These are phyloP conservation scores for Metarhizium brunneum DNA, from an alignment of 2,329 filamentous ascomycete species.

Conservation along the genomic window DNA sequence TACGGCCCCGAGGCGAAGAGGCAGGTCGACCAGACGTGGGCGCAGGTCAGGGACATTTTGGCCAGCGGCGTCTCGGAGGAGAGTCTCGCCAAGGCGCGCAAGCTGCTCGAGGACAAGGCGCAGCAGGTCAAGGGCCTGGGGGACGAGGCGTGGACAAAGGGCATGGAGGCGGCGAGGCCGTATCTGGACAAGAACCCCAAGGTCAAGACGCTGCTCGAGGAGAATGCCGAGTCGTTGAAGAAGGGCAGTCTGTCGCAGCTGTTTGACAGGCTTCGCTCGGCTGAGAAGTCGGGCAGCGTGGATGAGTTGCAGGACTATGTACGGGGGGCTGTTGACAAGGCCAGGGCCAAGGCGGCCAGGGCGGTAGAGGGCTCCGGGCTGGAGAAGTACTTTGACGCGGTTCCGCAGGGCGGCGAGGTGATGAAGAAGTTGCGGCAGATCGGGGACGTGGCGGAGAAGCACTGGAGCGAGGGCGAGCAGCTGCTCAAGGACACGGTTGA, in stretches of 20 bases:
- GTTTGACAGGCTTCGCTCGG: slow-evolving; percentile 51
- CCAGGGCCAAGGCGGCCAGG: slow-evolving; percentile 24
- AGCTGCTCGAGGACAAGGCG: slow-evolving; percentile 60
- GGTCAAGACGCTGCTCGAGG: slow-evolving; percentile 61
- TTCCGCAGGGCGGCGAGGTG: slow-evolving; percentile 56
- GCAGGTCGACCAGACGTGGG: slow-evolving; percentile 63
- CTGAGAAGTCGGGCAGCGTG: slow-evolving; percentile 51
- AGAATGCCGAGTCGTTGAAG: slow-evolving; percentile 60
- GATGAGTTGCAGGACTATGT: slow-evolving; percentile 31
- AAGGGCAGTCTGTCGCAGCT: slow-evolving; percentile 56
- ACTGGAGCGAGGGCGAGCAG: slow-evolving; percentile 60
- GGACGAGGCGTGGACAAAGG: slow-evolving; percentile 65
- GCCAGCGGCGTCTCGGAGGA: slow-evolving; percentile 48
- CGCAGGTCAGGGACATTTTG: slow-evolving; percentile 54
- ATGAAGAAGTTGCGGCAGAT: slow-evolving; percentile 57
- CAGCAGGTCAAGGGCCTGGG: slow-evolving; percentile 58
- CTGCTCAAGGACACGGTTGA: slow-evolving; percentile 59
- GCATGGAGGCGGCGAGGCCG: slow-evolving; percentile 60
- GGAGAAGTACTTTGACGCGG: slow-evolving; percentile 54
- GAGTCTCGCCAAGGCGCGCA: slow-evolving; percentile 45
- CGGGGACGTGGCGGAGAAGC: slow-evolving; percentile 55
- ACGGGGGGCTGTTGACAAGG: slow-evolving; percentile 19
- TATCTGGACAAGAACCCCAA: slow-evolving; percentile 69
- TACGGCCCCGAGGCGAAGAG: slow-evolving; percentile 72
- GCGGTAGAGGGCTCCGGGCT: slow-evolving; percentile 28